Evolutionary conservation across 768 basidiomycete genomes (phyloP).

Genomic region (Hysterangium stoloniferum): DNA sequence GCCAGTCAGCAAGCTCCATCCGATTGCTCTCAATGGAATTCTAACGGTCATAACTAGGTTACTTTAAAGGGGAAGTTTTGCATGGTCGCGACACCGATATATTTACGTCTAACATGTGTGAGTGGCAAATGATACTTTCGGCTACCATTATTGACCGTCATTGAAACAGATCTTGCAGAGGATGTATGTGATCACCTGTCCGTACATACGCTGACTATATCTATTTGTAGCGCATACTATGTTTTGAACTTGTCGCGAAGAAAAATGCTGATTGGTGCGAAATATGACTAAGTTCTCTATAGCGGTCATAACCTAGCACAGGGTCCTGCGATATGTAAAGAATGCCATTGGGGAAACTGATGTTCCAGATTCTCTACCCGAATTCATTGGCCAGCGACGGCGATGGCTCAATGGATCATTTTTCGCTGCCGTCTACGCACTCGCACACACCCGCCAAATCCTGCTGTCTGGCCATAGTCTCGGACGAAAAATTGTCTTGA

Average conservation of each 20-base stretch:
- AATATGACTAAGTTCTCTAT: constrained; percentile 21
- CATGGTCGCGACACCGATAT: constrained; percentile 84
- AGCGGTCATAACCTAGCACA: constrained; percentile 34
- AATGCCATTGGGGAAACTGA: constrained; percentile 90
- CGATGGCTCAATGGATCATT: constrained; percentile 91
- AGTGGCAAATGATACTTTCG: constrained; percentile 19
- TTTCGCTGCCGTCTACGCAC: constrained; percentile 90
- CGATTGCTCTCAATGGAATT: neutral
- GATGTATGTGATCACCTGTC: constrained; percentile 35
- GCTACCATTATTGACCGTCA: neutral
- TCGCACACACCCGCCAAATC: constrained; percentile 80
- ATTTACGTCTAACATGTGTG: constrained; percentile 95
- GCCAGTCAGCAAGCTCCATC: constrained; percentile 28
- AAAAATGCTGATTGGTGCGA: constrained; percentile 68
- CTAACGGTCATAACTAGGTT: constrained; percentile 24
- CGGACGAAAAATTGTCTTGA: constrained; percentile 61
- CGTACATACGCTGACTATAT: constrained; percentile 17
- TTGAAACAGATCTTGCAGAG: constrained; percentile 67
- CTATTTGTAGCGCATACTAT: constrained; percentile 62
- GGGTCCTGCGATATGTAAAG: constrained; percentile 96
- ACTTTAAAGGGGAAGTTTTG: constrained; percentile 92
- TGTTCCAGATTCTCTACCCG: constrained; percentile 86
- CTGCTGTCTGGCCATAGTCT: constrained; percentile 76
- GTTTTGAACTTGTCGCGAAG: constrained; percentile 74
- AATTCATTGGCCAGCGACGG: constrained; percentile 88